phyloP scores from a whole-genome alignment of 805 yeast species.

The Metschnikowia reukaufii region DNA sequence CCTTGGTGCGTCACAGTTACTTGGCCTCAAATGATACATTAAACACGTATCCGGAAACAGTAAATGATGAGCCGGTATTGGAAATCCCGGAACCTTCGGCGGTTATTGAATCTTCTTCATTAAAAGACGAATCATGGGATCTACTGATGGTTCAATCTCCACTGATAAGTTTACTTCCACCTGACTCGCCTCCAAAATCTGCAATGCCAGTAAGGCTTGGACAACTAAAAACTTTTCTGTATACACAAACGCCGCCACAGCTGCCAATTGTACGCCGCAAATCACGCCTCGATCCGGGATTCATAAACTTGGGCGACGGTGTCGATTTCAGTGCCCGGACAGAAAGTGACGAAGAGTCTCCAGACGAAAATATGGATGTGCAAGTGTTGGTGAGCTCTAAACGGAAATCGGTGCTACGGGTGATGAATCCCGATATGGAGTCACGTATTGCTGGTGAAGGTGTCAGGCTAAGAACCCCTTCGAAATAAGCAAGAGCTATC shows the following conservation, averaged over 20 bases:
- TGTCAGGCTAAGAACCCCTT: conserved; percentile 17
- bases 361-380: conserved; percentile 57
- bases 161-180: neutral
- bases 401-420: conserved; percentile 57
- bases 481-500: neutral
- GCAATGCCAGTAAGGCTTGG: conserved; percentile 18
- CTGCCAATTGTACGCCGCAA: conserved; percentile 21
- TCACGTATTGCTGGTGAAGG: conserved; percentile 1
- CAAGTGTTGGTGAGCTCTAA: conserved; percentile 70
- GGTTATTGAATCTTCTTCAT: neutral
- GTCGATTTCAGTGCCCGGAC: conserved; percentile 5
- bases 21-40: conserved; percentile 33
- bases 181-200: conserved; percentile 1
- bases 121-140: neutral
- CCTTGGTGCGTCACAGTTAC: conserved; percentile 23
- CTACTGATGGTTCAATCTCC: conserved; percentile 7
- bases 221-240: conserved; percentile 26
- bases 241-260: conserved; percentile 23
- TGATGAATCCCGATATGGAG: conserved; percentile 59
- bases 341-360: conserved; percentile 36
- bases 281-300: conserved; percentile 19
- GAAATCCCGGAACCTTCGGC: neutral
- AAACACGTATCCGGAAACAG: conserved; percentile 4
- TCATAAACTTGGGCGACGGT: conserved; percentile 4
- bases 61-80: conserved; percentile 1